phyloP scores from a whole-genome alignment of 768 basidiomycete species.

The Tulasnella sp. region DNA sequence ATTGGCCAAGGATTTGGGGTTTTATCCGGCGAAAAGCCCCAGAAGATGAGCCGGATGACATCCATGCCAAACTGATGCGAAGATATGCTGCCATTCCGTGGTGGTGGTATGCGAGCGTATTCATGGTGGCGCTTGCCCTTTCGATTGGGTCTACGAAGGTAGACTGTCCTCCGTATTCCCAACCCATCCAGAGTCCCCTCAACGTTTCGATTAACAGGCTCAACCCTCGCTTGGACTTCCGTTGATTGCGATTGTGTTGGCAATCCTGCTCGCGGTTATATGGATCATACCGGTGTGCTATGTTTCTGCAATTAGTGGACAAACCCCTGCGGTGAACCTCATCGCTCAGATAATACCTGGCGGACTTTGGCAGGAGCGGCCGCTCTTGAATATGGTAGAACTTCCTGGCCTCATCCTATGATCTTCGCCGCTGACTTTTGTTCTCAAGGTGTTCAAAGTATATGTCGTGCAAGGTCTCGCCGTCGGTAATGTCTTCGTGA shows the following conservation, averaged over 20 bases:
- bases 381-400: slow-evolving; percentile 45
- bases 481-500: no score
- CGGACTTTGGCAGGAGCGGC: slow-evolving; percentile 41
- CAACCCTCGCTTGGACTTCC: slow-evolving; percentile 53
- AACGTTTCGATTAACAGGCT: no score
- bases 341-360: slow-evolving; percentile 45
- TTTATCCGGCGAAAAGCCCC: slow-evolving; percentile 33
- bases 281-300: slow-evolving; percentile 45
- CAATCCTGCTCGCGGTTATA: slow-evolving; percentile 38
- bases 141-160: slow-evolving; percentile 40
- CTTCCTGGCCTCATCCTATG: no score
- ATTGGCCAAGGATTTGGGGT: slow-evolving; percentile 39
- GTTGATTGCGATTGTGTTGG: slow-evolving; percentile 40
- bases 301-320: slow-evolving; percentile 43
- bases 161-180: no score
- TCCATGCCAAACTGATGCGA: slow-evolving; percentile 48
- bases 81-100: slow-evolving; percentile 42
- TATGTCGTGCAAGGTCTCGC: no score
- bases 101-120: slow-evolving; percentile 43
- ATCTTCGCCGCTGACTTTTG: no score
- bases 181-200: no score
- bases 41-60: slow-evolving; percentile 41
- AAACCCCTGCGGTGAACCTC: slow-evolving; percentile 42
- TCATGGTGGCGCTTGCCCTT: slow-evolving; percentile 38
- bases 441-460: no score